These are phyloP conservation scores for Leccinum angustisporum DNA, from an alignment of 1,284 basidiomycete genomes.

Conservation along the genomic window DNA sequence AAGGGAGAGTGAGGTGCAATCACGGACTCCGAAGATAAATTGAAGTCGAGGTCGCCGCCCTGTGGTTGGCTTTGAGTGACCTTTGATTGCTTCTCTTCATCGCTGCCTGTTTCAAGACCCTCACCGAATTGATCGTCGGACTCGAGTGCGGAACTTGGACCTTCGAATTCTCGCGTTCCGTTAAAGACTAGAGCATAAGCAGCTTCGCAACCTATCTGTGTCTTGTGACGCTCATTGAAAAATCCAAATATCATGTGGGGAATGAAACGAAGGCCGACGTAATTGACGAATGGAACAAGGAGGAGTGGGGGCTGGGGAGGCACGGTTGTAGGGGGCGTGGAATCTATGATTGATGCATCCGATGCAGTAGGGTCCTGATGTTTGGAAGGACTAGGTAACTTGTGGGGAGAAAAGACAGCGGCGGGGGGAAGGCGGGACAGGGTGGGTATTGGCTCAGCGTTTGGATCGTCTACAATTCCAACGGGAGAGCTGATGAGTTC, in stretches of 20 bases:
- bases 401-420: slow-evolving; percentile 45
- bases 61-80: slow-evolving; percentile 11
- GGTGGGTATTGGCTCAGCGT: slow-evolving; percentile 41
- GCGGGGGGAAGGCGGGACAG: slow-evolving; percentile 40
- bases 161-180: slow-evolving; percentile 63
- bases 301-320: slow-evolving; percentile 83
- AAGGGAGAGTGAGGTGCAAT: slow-evolving; percentile 67
- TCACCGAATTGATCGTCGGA: slow-evolving; percentile 5
- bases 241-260: slow-evolving; percentile 90
- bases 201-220: slow-evolving; percentile 77
- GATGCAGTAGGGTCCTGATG: slow-evolving; percentile 20
- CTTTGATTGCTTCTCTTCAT: slow-evolving; percentile 4
- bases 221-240: slow-evolving; percentile 88
- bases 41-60: slow-evolving; percentile 75
- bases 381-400: slow-evolving; percentile 26
- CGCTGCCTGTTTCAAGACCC: not conserved
- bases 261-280: slow-evolving; percentile 85
- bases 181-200: slow-evolving; percentile 75
- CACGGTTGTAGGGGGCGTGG: slow-evolving; percentile 57
- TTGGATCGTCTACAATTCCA: slow-evolving; percentile 31
- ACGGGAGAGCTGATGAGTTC: slow-evolving; percentile 30
- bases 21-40: slow-evolving; percentile 62
- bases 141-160: slow-evolving; percentile 34
- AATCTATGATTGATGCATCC: slow-evolving; percentile 12
- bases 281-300: slow-evolving; percentile 84